Evolutionary conservation across 1,139 yeast species (phyloP).

Genomic region (Insectozyma bohioensis): DNA sequence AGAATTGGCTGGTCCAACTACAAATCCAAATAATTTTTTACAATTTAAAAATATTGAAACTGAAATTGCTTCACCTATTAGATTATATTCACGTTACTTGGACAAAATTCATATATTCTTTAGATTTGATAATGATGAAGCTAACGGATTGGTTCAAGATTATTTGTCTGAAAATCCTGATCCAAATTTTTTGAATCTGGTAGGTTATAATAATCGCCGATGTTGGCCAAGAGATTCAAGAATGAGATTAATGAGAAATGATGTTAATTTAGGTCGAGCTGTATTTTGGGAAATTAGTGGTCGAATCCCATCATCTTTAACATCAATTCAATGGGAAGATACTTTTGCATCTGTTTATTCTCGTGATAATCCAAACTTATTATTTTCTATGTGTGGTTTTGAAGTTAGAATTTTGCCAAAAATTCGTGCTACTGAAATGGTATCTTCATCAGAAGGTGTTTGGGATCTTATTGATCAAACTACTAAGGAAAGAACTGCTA

Average conservation of each 20-base stretch:
- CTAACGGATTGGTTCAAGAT: constrained; percentile 73
- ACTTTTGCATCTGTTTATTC: constrained; percentile 88
- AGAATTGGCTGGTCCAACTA: constrained; percentile 80
- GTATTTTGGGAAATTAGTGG: constrained; percentile 87
- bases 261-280: constrained; percentile 90
- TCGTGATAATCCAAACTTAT: constrained; percentile 80
- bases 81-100: constrained; percentile 78
- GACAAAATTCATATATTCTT: constrained; percentile 81
- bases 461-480: constrained; percentile 81
- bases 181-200: constrained; percentile 83
- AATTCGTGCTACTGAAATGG: constrained; percentile 48
- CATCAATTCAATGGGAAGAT: constrained; percentile 77
- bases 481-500: constrained; percentile 86
- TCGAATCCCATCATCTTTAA: constrained; percentile 74
- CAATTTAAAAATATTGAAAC: constrained; percentile 61
- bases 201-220: constrained; percentile 82
- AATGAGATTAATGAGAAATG: constrained; percentile 88
- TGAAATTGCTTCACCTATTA: constrained; percentile 69
- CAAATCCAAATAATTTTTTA: constrained; percentile 72
- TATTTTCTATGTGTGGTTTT: constrained; percentile 93
- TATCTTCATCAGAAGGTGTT: constrained; percentile 68
- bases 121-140: constrained; percentile 70
- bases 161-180: constrained; percentile 85
- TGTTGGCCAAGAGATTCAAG: constrained; percentile 96
- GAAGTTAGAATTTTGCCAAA: constrained; percentile 89